Evolutionary conservation across 164 flowering plant species (phyloP), one percentile per base, ranked within the genome.

Genomic region (Santalum album): DNA sequence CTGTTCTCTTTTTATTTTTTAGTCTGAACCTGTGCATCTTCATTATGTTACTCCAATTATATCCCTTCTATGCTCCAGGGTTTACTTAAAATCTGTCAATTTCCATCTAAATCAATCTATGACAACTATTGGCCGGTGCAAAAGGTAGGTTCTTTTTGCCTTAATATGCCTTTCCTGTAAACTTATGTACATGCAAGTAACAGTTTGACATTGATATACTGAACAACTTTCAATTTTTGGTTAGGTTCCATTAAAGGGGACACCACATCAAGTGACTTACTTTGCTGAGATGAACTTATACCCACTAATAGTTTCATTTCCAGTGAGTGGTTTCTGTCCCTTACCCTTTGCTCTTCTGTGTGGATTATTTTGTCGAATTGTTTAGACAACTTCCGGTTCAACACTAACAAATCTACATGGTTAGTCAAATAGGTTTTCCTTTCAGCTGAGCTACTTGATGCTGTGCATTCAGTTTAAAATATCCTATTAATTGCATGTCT

Each of bases 71-170:
- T 43, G 6, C 9, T 48, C 60, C 19, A 94, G 97, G 99, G 99
- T 25, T 68, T 84, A 57, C 65, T 94, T 57, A 94, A 90, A 78
- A 94, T 94, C 58, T 90, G 97, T 71, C 99, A 90, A 62, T 71
- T 94, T 51, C 97, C 97, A 38, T 71, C 92, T 60, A 65, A 54
- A 61, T 68, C 71, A 60, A 83, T 54, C 57, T 94, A 85, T 58
- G 99, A 94, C 67, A 94, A 90, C 67, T 74, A 86, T 69, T 94
- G 99, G 99, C 97, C 99, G 34, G 97, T 90, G 29, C 97, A 92
- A 63, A 92, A 92, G 69, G 99, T 88, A 48, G 35, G 69, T 46
- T 56, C 45, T 27, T 18, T 43, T 25, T 25, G 5, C 53, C 57
- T 29, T 55, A 40, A n/a, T 9, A 16, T 44, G 19, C 9, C 26